phyloP scores from a whole-genome alignment of 73 alveolate species.

The Urostyla sp. region DNA sequence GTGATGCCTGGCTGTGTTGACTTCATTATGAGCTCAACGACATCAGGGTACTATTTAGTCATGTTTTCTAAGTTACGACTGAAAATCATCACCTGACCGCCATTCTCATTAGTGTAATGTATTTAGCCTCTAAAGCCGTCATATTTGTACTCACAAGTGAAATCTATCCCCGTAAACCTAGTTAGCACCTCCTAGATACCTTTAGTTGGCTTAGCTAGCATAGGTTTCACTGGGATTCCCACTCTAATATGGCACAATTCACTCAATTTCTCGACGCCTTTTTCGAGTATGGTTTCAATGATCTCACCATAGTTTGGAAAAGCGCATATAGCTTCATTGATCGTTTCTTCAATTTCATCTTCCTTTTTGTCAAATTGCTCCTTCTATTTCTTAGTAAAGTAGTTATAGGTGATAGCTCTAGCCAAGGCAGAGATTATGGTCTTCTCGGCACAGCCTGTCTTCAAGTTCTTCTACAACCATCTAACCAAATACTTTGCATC shows the following conservation, averaged over 20 bases:
- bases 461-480: conserved; percentile 91
- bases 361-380: conserved; percentile 78
- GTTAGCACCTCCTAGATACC: conserved; percentile 91
- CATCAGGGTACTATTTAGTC: conserved; percentile 99
- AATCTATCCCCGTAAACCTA: conserved; percentile 91
- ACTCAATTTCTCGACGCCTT: conserved; percentile 72
- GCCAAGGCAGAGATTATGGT: conserved; percentile 95
- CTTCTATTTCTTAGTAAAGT: conserved; percentile 50
- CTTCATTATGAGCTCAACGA: conserved; percentile 84
- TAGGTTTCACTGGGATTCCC: conserved; percentile 98
- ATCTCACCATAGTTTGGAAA: conserved; percentile 92
- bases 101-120: conserved; percentile 79
- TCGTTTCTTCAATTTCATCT: conserved; percentile 74
- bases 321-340: conserved; percentile 93
- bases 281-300: conserved; percentile 77
- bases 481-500: conserved; percentile 96
- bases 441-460: conserved; percentile 98
- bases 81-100: conserved; percentile 79
- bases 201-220: conserved; percentile 98
- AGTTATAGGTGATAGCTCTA: conserved; percentile 84
- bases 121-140: conserved; percentile 99
- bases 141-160: conserved; percentile 99
- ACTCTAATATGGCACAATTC: conserved; percentile 91
- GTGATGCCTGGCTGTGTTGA: conserved; percentile 74
- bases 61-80: conserved; percentile 98